These are phyloP conservation scores for Acephala macrosclerotiorum DNA, from an alignment of 2,329 filamentous ascomycete species.

Conservation along the genomic window DNA sequence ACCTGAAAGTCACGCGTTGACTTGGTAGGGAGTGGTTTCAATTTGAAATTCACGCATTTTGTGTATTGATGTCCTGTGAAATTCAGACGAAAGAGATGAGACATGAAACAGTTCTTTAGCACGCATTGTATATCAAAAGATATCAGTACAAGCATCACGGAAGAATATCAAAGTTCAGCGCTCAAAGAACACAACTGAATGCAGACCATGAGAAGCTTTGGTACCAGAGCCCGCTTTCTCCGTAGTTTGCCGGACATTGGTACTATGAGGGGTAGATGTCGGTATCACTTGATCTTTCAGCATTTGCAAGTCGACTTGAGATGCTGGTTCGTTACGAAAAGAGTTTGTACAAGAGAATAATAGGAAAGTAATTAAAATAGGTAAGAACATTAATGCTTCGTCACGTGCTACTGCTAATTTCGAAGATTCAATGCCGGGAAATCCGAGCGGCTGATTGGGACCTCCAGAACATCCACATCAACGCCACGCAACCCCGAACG, in stretches of 20 bases:
- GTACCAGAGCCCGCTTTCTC: not conserved
- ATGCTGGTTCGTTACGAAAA: not conserved
- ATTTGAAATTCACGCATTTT: too few species aligned
- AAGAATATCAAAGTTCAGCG: too few species aligned
- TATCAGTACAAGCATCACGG: too few species aligned
- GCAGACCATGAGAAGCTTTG: not conserved
- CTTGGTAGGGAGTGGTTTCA: too few species aligned
- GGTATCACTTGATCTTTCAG: not conserved
- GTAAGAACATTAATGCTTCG: not conserved
- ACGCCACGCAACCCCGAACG: not conserved
- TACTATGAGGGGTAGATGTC: not conserved
- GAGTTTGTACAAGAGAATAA: not conserved
- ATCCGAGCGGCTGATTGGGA: constrained; percentile 7
- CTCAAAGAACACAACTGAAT: too few species aligned
- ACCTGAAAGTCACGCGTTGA: too few species aligned
- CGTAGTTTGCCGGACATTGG: not conserved
- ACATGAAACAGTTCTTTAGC: too few species aligned
- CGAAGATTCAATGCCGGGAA: not conserved
- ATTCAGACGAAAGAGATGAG: too few species aligned
- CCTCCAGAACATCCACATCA: not conserved
- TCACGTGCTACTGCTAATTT: not conserved
- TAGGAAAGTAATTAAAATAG: not conserved
- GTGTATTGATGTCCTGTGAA: too few species aligned
- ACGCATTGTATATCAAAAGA: too few species aligned
- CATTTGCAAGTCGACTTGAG: not conserved